Evolutionary conservation across 192 early-diverging fungal species (phyloP).

Genomic region (Coemansia sp.): DNA sequence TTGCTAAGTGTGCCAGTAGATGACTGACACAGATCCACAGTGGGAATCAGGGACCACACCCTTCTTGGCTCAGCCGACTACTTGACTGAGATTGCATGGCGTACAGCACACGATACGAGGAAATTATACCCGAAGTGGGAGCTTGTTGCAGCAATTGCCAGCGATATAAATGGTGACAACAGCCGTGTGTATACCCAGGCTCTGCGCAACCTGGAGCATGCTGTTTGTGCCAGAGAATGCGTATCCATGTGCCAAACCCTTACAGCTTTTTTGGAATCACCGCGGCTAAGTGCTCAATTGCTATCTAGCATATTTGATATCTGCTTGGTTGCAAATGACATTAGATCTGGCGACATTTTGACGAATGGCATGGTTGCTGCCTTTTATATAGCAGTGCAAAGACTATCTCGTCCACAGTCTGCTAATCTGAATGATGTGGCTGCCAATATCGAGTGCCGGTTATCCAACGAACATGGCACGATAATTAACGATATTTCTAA

Average conservation of each 20-base stretch:
- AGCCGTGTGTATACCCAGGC: neutral
- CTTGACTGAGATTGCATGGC: slow-evolving; percentile 28
- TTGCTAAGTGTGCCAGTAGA: slow-evolving; percentile 6
- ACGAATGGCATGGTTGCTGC: neutral
- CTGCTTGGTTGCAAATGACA: neutral
- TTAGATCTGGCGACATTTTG: neutral
- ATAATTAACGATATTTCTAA: neutral
- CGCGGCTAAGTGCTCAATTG: neutral
- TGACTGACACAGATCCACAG: neutral
- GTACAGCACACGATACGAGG: neutral
- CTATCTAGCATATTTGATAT: neutral
- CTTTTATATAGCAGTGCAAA: slow-evolving; percentile 2
- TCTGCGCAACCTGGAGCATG: slow-evolving; percentile 3
- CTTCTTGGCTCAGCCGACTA: slow-evolving; percentile 3
- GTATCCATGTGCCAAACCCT: neutral
- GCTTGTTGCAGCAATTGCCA: slow-evolving; percentile 14
- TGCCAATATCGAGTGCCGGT: neutral
- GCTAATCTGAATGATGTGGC: neutral
- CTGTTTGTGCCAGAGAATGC: neutral
- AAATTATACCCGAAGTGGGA: slow-evolving; percentile 15
- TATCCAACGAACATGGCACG: neutral
- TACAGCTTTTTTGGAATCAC: neutral
- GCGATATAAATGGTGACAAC: slow-evolving; percentile 3
- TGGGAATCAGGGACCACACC: neutral
- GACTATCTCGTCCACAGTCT: neutral